Percentiles rank a stretch among this genome's conserved stretches.
Conservation (phyloP, 106 monocot species). For the Alisma plantagoaquatica region DNA sequence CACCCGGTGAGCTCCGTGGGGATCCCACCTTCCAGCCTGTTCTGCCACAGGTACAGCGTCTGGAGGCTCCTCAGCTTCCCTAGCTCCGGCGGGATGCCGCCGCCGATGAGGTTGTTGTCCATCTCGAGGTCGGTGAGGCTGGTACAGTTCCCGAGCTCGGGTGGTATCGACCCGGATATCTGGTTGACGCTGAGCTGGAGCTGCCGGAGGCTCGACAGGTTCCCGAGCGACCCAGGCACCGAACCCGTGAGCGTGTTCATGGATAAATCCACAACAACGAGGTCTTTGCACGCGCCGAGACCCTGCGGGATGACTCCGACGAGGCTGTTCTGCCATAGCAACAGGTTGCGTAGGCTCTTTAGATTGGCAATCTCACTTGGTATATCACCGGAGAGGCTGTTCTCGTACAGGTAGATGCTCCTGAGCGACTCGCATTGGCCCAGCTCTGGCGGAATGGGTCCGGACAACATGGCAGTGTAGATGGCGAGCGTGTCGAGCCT, state of each 20-base stretch:
- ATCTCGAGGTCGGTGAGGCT: constrained; percentile 75
- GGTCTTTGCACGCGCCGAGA: constrained; percentile 35
- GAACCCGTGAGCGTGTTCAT: constrained; percentile 60
- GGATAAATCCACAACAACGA: constrained; percentile 57
- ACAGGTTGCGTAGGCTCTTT: constrained; percentile 35
- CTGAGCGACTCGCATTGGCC: constrained; percentile 46
- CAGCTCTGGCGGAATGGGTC: constrained; percentile 72
- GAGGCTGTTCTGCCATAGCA: constrained; percentile 84
- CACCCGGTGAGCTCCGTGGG: constrained; percentile 54
- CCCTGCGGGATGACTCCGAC: constrained; percentile 70
- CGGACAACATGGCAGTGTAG: constrained; percentile 79
- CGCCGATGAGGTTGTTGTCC: constrained; percentile 78
- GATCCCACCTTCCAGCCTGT: constrained; percentile 49
- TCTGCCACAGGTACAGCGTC: constrained; percentile 68
- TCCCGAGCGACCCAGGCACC: constrained; percentile 50
- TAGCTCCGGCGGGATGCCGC: constrained; percentile 52
- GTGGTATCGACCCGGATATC: constrained; percentile 60
- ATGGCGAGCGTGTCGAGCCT: constrained; percentile 65
- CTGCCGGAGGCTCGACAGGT: constrained; percentile 50
- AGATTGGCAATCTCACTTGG: constrained; percentile 45
- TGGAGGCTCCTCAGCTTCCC: constrained; percentile 34
- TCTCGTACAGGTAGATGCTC: constrained; percentile 78
- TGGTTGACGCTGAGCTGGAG: constrained; percentile 86
- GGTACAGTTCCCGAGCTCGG: constrained; percentile 43
- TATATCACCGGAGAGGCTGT: constrained; percentile 53